phyloP scores from a whole-genome alignment of 2,329 filamentous ascomycete genomes.

The Cordyceps farinosa region DNA sequence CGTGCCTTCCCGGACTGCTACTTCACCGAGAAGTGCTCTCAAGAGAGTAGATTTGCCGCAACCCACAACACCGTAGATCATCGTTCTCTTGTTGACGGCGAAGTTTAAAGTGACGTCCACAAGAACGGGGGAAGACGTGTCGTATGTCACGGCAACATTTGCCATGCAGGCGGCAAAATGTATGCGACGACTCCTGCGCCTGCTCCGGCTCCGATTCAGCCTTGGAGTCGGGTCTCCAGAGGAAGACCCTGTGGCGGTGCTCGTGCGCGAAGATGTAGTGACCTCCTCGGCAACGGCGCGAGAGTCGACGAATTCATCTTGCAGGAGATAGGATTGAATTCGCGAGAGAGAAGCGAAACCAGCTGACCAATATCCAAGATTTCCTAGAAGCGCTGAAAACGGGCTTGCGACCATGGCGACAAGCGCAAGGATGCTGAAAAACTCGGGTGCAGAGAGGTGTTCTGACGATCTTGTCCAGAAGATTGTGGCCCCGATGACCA shows the following conservation, averaged over 20 bases:
- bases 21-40: slow-evolving; percentile 30
- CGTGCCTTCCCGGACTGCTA: neutral
- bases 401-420: neutral
- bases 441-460: neutral
- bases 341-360: neutral
- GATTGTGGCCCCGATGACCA: neutral
- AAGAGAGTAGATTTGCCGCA: slow-evolving; percentile 35
- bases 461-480: neutral
- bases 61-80: slow-evolving; percentile 34
- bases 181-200: neutral
- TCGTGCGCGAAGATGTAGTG: too few relatives aligned
- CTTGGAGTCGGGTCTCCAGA: neutral
- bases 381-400: neutral
- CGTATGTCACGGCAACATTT: neutral
- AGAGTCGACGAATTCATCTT: neutral
- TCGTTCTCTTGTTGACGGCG: slow-evolving; percentile 13
- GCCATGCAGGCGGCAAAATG: neutral
- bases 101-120: neutral
- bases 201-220: too few relatives aligned
- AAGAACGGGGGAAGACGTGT: neutral
- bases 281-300: neutral
- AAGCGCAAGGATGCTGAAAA: slow-evolving; percentile 1
- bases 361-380: neutral
- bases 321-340: neutral
- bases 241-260: too few relatives aligned